phyloP scores from a whole-genome alignment of 75 land plant genomes.

The Ceratopteris richardii region DNA sequence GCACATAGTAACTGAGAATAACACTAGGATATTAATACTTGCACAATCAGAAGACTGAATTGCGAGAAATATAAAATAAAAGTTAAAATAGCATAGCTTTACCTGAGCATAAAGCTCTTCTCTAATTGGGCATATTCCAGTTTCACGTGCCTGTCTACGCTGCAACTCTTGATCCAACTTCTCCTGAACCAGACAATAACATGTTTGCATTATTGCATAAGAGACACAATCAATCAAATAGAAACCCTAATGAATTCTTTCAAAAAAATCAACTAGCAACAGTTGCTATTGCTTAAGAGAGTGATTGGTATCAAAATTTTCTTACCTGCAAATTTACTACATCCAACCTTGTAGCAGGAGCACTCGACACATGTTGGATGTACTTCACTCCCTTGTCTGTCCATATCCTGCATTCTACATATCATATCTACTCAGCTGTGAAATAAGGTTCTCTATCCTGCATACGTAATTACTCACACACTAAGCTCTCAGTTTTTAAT shows the following conservation, averaged over 20 bases:
- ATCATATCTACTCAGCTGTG: not conserved
- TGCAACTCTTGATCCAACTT: slow-evolving; percentile 37
- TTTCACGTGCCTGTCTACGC: slow-evolving; percentile 35
- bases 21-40: too few relatives aligned
- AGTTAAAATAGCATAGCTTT: too few relatives aligned
- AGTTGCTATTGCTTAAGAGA: not conserved
- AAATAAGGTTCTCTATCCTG: not conserved
- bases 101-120: slow-evolving; percentile 42
- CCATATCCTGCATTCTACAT: slow-evolving; percentile 17
- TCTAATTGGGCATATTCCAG: slow-evolving; percentile 34
- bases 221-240: too few relatives aligned
- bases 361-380: slow-evolving; percentile 28
- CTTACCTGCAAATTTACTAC: slow-evolving; percentile 33
- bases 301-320: not conserved
- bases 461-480: not conserved
- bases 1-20: too few relatives aligned
- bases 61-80: too few relatives aligned
- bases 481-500: not conserved
- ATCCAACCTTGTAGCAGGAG: slow-evolving; percentile 36
- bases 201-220: not conserved
- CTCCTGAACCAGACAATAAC: slow-evolving; percentile 19
- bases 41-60: too few relatives aligned
- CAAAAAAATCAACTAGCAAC: too few relatives aligned
- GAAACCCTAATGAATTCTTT: too few relatives aligned
- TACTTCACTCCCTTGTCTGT: slow-evolving; percentile 16